Evolutionary conservation across 1,139 yeast species (phyloP).

Genomic region (Debaryomyces sp.): DNA sequence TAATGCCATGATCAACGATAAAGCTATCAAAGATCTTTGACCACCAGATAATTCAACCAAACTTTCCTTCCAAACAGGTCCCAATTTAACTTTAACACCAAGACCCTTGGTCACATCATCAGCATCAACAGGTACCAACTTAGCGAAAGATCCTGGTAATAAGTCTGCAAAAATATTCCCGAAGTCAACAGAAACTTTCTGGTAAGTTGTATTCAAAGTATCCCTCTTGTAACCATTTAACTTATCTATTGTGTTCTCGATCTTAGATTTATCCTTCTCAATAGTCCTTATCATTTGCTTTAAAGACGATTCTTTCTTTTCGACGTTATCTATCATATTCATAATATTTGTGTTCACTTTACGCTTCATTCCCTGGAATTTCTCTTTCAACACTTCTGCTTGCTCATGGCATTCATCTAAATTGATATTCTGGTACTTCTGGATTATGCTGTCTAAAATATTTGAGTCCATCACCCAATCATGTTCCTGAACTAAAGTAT

Average conservation of each 20-base stretch:
- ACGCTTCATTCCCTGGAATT: constrained; percentile 74
- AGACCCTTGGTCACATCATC: constrained; percentile 88
- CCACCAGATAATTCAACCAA: constrained; percentile 97
- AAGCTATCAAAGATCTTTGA: constrained; percentile 90
- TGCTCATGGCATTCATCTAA: constrained; percentile 64
- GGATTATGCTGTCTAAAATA: constrained; percentile 54
- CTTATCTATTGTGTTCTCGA: constrained; percentile 84
- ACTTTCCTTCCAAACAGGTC: constrained; percentile 95
- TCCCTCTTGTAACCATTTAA: constrained; percentile 85
- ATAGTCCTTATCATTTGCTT: constrained; percentile 84
- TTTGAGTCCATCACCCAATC: constrained; percentile 75
- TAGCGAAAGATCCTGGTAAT: constrained; percentile 88
- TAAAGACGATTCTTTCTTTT: constrained; percentile 79
- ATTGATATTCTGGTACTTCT: constrained; percentile 64
- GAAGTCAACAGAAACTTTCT: constrained; percentile 83
- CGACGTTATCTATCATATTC: constrained; percentile 93
- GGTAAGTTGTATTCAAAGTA: constrained; percentile 82
- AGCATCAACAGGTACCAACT: constrained; percentile 78
- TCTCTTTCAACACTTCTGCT: constrained; percentile 58
- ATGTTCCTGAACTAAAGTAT: constrained; percentile 54
- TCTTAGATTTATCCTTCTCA: constrained; percentile 87
- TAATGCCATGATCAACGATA: constrained; percentile 86
- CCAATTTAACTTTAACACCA: constrained; percentile 88
- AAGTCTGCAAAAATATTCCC: constrained; percentile 92
- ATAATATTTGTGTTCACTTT: constrained; percentile 87